Conservation (phyloP, 176 grass and related monocot species). For the Lolium rigidum region DNA sequence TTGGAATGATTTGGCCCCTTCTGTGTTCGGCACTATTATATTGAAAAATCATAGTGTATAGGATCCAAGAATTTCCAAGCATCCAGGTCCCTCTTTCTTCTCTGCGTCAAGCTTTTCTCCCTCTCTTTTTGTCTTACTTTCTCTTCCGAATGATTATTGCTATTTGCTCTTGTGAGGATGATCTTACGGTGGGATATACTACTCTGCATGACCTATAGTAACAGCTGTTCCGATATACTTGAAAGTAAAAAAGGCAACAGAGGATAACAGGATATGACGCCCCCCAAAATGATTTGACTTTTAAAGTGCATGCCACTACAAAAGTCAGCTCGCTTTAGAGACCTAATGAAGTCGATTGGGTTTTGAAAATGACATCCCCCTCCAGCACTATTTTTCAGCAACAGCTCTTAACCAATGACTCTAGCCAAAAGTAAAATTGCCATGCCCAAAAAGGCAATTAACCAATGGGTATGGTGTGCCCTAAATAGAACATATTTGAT, state of each 20-base stretch:
- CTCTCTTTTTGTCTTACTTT: constrained; percentile 44
- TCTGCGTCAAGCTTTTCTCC: not conserved
- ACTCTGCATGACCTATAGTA: not conserved
- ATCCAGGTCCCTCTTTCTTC: not conserved
- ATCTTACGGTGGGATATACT: constrained; percentile 19
- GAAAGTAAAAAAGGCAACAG: not conserved
- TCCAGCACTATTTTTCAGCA: constrained; percentile 6
- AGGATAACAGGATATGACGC: not conserved
- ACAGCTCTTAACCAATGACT: not conserved
- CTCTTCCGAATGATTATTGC: constrained; percentile 20
- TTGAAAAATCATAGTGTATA: constrained; percentile 36
- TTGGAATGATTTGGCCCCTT: constrained; percentile 44
- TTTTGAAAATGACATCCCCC: constrained; percentile 16
- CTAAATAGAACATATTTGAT: no score
- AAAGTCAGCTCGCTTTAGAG: constrained; percentile 38
- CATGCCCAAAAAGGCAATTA: no score
- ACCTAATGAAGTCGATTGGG: constrained; percentile 21
- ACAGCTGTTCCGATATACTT: not conserved
- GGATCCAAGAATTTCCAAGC: constrained; percentile 36
- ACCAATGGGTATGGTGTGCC: no score
- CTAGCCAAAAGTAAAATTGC: no score
- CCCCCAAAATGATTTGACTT: not conserved
- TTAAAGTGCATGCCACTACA: constrained; percentile 1
- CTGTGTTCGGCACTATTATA: constrained; percentile 53
- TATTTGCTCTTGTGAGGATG: not conserved